These are phyloP conservation scores for Diplocarpon rosae DNA, from an alignment of 2,329 filamentous ascomycete species.

Conservation along the genomic window DNA sequence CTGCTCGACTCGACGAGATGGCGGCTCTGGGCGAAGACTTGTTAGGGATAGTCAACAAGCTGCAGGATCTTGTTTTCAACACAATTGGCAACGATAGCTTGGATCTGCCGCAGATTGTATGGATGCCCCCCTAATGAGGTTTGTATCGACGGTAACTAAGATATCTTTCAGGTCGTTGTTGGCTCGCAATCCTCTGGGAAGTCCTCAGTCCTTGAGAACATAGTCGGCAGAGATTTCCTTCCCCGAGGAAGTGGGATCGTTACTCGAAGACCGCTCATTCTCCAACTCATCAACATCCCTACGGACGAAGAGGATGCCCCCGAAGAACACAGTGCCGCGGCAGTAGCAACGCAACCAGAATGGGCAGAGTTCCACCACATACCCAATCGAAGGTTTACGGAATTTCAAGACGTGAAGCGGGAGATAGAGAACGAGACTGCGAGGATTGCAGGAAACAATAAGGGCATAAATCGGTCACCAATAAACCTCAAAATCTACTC, in stretches of 20 bases:
- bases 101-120: slow-evolving; percentile 94
- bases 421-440: slow-evolving; percentile 97
- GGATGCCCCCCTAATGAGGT: slow-evolving; percentile 28
- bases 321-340: slow-evolving; percentile 67
- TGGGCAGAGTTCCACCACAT: slow-evolving; percentile 98
- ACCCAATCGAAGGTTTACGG: slow-evolving; percentile 75
- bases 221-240: slow-evolving; percentile 93
- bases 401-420: slow-evolving; percentile 86
- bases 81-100: slow-evolving; percentile 98
- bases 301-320: slow-evolving; percentile 56
- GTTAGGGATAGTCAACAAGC: slow-evolving; percentile 90
- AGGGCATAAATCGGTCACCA: slow-evolving; percentile 93
- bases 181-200: slow-evolving; percentile 98
- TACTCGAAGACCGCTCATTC: slow-evolving; percentile 83
- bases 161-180: slow-evolving; percentile 67
- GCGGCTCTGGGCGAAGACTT: slow-evolving; percentile 92
- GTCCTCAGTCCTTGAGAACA: slow-evolving; percentile 97
- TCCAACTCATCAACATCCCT: slow-evolving; percentile 96
- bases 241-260: slow-evolving; percentile 95
- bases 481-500: slow-evolving; percentile 99
- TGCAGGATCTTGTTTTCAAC: slow-evolving; percentile 98
- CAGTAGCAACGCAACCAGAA: slow-evolving; percentile 52
- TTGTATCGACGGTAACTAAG: slow-evolving; percentile 14
- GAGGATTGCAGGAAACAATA: slow-evolving; percentile 90
- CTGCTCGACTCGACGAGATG: slow-evolving; percentile 42